Conservation (phyloP, 139 green algal genomes). For the Bryopsis sp. region DNA sequence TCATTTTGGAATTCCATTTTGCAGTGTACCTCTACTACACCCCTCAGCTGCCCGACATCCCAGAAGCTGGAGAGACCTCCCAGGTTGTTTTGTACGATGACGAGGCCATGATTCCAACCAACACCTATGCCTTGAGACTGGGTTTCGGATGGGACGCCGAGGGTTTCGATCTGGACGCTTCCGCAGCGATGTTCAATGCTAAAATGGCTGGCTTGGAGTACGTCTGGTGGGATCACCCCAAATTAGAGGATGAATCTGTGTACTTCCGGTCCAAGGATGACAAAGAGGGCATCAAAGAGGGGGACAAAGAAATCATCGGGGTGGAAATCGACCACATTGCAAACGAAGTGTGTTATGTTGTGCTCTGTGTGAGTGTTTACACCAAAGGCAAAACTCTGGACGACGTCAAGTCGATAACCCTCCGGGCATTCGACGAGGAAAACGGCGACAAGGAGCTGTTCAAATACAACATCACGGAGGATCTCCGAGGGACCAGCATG, state of each 20-base stretch:
- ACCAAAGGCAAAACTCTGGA: slow-evolving; percentile 1
- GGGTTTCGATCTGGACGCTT: slow-evolving; percentile 1
- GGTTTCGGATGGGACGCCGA: not conserved
- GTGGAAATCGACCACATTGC: not conserved
- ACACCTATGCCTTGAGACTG: not conserved
- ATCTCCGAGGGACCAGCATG: not conserved
- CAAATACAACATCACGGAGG: not conserved
- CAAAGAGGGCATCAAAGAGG: not conserved
- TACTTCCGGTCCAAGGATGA: not conserved
- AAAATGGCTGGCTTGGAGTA: not conserved
- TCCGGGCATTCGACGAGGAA: not conserved
- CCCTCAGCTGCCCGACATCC: no score
- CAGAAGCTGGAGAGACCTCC: no score
- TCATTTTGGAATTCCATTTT: no score
- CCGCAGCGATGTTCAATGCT: not conserved
- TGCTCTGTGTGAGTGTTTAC: not conserved
- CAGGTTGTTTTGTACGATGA: no score
- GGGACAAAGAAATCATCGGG: not conserved
- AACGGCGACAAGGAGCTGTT: not conserved
- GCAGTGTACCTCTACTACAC: no score
- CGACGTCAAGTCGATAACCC: not conserved
- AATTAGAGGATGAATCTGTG: not conserved
- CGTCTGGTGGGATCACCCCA: slow-evolving; percentile 16
- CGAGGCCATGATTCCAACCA: no score
- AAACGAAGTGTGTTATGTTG: not conserved